Evolutionary conservation across 192 early-diverging fungal species (phyloP).

Genomic region (Coemansia asiatica): DNA sequence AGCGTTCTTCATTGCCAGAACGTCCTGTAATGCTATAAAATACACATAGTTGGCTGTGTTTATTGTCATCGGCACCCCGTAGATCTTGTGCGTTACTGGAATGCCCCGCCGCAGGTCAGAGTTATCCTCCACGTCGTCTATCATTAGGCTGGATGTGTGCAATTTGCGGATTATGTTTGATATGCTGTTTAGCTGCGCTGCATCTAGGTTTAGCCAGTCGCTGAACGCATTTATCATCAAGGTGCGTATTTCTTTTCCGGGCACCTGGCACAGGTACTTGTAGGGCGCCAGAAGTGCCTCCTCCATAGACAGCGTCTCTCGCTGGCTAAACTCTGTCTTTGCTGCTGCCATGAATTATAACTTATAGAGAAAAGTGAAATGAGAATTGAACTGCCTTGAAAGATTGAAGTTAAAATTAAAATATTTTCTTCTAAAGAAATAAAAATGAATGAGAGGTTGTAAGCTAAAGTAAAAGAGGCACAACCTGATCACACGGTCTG

Average conservation of each 20-base stretch:
- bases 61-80: conserved; percentile 87
- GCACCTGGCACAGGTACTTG: conserved; percentile 78
- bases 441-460: too few species aligned
- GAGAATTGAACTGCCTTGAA: background rate
- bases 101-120: conserved; percentile 85
- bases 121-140: conserved; percentile 97
- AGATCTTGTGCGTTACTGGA: conserved; percentile 95
- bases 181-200: conserved; percentile 67
- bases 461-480: too few species aligned
- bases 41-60: conserved; percentile 98
- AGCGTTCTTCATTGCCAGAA: conserved; percentile 63
- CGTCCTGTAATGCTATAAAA: conserved; percentile 85
- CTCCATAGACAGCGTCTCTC: conserved; percentile 4
- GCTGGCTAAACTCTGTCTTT: background rate
- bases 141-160: conserved; percentile 88
- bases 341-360: conserved; percentile 1
- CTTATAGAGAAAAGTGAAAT: background rate
- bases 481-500: too few species aligned
- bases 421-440: conserved; percentile 1
- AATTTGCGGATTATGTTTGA: conserved; percentile 88
- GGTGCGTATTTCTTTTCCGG: conserved; percentile 92
- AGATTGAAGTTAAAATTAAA: background rate
- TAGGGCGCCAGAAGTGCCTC: conserved; percentile 92
- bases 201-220: conserved; percentile 78
- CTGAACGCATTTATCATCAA: conserved; percentile 92